Base-by-base conservation (phyloP, 2,329 filamentous ascomycete genomes). In the Elsinoe arachidis region DNA sequence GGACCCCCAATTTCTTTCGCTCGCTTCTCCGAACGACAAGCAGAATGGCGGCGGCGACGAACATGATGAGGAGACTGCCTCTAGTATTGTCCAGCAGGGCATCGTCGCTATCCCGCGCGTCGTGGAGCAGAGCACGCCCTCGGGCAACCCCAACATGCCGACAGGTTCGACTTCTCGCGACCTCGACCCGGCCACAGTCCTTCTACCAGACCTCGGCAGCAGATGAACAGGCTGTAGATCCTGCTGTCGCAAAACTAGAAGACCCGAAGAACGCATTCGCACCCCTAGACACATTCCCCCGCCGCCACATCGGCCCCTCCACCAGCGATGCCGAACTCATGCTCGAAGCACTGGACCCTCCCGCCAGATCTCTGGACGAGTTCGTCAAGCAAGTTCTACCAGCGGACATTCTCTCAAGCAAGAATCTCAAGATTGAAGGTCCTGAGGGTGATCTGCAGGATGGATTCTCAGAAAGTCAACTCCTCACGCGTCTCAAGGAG, bases 351-450 rank as follows among this genome's bases (percentile, higher is more conserved):
- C 78, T 97, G 39, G 85, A 89, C 59, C 88, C 90, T 15, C 87
- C 88, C 0, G 86, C 78, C 9, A 76, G 79, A 60, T 85, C 79
- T 46, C 72, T 97, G 59, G 90, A 96, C 62, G 84, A 88, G 26
- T 96, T 97, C 67, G 82, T 96, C 41, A 77, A 81, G 65, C 83
- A 95, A 73, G 91, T 96, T 51, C 78, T 97, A 14, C 92, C 92
- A 0, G 74, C 81, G 26, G 84, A 90, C 65, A 88, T 96, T 58
- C 76, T 93, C 56, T 87, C 87, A 12, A 76, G 80, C 58, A 80
- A 80, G 59, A 73, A 83, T 58, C 73, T 91, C 47, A 74, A 78
- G 49, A 81, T 89, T 55, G 74, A 78, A 17, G 69, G 76, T 51
- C 74, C 76, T 64, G 70, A 68, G 2, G 66, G 66, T 26, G 61